Evolutionary conservation across 2,329 filamentous ascomycete species (phyloP).

Genomic region (Cadophora luteo-olivacea): DNA sequence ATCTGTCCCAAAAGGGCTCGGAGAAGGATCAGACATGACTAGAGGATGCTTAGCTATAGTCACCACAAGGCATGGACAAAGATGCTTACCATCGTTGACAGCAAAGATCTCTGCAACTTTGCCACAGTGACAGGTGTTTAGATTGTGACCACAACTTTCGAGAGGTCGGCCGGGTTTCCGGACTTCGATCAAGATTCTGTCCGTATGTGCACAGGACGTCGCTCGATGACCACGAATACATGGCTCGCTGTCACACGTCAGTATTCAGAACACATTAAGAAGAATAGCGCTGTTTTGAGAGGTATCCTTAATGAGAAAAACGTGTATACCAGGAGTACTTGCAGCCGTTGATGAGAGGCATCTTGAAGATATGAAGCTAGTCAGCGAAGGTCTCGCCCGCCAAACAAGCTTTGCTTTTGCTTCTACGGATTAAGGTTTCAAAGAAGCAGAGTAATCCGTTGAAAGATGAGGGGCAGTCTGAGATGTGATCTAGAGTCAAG

Average conservation of each 20-base stretch:
- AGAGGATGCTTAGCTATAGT: background rate
- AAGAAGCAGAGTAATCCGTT: background rate
- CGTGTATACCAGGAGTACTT: slow-evolving; percentile 41
- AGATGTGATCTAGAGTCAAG: slow-evolving; percentile 1
- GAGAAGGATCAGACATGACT: background rate
- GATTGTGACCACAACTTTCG: slow-evolving; percentile 39
- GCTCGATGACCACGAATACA: slow-evolving; percentile 43
- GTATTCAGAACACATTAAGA: background rate
- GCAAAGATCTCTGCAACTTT: slow-evolving; percentile 32
- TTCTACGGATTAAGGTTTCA: background rate
- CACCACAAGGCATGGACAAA: background rate
- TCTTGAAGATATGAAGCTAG: slow-evolving; percentile 19
- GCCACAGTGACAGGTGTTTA: slow-evolving; percentile 38
- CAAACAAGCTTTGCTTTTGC: background rate
- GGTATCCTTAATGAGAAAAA: background rate
- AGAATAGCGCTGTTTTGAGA: slow-evolving; percentile 2
- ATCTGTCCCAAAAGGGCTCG: background rate
- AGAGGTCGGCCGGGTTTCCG: slow-evolving; percentile 42
- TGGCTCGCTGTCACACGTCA: slow-evolving; percentile 33
- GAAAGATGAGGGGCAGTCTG: too few species aligned
- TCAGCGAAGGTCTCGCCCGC: background rate
- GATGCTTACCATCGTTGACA: slow-evolving; percentile 24
- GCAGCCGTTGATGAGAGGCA: slow-evolving; percentile 41
- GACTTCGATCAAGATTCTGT: slow-evolving; percentile 39
- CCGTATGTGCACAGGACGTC: slow-evolving; percentile 39